Evolutionary conservation across 345 rosid species (phyloP).

Genomic region (Kernera saxatilis): DNA sequence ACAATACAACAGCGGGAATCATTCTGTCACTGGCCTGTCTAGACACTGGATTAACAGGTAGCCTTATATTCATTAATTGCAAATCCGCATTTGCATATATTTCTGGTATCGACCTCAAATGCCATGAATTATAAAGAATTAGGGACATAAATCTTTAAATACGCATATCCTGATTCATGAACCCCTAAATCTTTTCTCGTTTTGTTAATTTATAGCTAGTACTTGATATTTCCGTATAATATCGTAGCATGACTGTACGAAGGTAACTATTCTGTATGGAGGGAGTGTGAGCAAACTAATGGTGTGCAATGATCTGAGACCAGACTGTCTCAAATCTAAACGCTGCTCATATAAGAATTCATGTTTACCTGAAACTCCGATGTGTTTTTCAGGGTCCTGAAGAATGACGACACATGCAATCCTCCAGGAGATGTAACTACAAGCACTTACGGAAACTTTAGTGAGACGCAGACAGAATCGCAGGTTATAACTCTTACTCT

Average conservation of each 20-base stretch:
- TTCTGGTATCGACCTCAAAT: background rate
- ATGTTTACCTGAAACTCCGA: slow-evolving; percentile 4
- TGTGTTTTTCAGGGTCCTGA: slow-evolving; percentile 20
- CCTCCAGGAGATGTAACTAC: slow-evolving; percentile 34
- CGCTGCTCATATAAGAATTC: background rate
- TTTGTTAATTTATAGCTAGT: background rate
- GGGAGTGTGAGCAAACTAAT: background rate
- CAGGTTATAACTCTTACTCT: slow-evolving; percentile 54
- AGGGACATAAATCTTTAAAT: background rate
- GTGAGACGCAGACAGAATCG: slow-evolving; percentile 95
- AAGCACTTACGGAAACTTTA: slow-evolving; percentile 57
- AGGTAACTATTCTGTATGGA: background rate
- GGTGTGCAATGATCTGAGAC: background rate
- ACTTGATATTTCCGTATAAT: background rate
- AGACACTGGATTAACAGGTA: slow-evolving; percentile 74
- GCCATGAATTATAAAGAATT: background rate
- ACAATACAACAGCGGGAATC: slow-evolving; percentile 45
- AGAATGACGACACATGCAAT: slow-evolving; percentile 37
- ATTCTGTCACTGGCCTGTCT: slow-evolving; percentile 59
- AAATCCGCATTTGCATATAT: slow-evolving; percentile 5
- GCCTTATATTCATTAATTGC: background rate
- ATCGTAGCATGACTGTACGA: background rate
- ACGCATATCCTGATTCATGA: background rate
- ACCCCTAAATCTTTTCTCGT: background rate
- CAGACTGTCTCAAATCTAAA: background rate